These are phyloP conservation scores for Coccomyxa sp. DNA, from an alignment of 139 green algal species.

Conservation along the genomic window DNA sequence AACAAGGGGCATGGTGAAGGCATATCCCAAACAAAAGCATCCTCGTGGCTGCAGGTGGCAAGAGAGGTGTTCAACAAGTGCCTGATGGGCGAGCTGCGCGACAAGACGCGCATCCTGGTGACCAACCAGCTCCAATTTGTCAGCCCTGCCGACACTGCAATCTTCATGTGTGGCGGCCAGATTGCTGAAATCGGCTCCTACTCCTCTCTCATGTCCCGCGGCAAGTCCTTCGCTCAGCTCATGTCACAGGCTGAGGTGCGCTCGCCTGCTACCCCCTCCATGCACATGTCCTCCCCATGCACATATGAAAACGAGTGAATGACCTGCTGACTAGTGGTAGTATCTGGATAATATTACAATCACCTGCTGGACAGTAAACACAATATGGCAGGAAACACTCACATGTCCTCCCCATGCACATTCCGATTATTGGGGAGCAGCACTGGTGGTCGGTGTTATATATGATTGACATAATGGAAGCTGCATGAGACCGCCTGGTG, in stretches of 20 bases:
- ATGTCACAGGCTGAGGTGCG: slow-evolving; percentile 34
- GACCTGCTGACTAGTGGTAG: too few relatives aligned
- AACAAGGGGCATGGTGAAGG: too few relatives aligned
- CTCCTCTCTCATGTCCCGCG: slow-evolving; percentile 35
- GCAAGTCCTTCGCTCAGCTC: slow-evolving; percentile 41
- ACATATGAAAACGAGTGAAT: too few relatives aligned
- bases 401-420: too few relatives aligned
- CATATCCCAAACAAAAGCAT: too few relatives aligned
- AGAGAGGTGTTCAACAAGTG: slow-evolving; percentile 25
- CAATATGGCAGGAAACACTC: too few relatives aligned
- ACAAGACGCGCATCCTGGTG: slow-evolving; percentile 71
- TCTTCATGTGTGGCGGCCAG: slow-evolving; percentile 76
- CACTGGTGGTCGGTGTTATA: too few relatives aligned
- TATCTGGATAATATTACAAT: too few relatives aligned
- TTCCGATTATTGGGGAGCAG: too few relatives aligned
- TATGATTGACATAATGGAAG: too few relatives aligned
- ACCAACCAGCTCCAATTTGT: slow-evolving; percentile 89
- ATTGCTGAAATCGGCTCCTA: slow-evolving; percentile 66
- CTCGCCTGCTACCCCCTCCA: not conserved
- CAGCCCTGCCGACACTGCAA: slow-evolving; percentile 69
- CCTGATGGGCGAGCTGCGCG: slow-evolving; percentile 2
- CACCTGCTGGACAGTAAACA: too few relatives aligned
- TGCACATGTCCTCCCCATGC: not conserved
- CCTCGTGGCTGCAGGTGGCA: slow-evolving; percentile 4
- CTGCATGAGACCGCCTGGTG: too few relatives aligned